Evolutionary conservation across 495 filamentous ascomycete genomes (phyloP).

Genomic region (Podospora pseudoanserina): DNA sequence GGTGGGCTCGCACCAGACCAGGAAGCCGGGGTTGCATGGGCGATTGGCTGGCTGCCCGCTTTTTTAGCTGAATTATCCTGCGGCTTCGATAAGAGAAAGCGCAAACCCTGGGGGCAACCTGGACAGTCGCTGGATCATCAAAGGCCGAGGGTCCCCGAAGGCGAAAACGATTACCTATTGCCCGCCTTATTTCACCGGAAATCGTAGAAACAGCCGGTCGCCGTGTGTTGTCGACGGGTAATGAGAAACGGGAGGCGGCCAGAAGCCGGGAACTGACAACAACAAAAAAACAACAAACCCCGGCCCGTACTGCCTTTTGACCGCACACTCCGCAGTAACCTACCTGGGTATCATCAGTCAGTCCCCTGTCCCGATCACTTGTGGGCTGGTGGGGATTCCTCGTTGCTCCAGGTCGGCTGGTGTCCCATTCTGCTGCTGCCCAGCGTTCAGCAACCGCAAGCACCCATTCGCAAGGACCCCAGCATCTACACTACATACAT

Average conservation of each 20-base stretch:
- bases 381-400: not conserved
- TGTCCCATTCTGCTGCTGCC: not conserved
- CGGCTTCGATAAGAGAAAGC: not conserved
- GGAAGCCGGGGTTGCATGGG: not conserved
- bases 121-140: not conserved
- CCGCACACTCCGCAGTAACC: not conserved
- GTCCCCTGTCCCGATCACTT: not conserved
- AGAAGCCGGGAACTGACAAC: not conserved
- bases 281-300: not conserved
- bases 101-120: constrained; percentile 2
- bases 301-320: no score
- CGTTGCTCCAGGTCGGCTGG: not conserved
- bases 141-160: constrained; percentile 1
- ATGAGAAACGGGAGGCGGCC: not conserved
- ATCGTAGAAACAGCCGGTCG: not conserved
- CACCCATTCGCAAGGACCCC: not conserved
- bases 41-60: not conserved
- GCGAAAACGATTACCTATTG: constrained; percentile 1
- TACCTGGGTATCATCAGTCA: not conserved
- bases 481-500: not conserved
- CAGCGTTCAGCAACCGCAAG: not conserved
- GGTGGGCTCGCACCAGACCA: not conserved
- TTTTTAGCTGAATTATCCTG: not conserved
- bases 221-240: not conserved
- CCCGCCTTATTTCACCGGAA: not conserved